Evolutionary conservation across 768 basidiomycete genomes (phyloP).

Genomic region (Boletus patriciae): DNA sequence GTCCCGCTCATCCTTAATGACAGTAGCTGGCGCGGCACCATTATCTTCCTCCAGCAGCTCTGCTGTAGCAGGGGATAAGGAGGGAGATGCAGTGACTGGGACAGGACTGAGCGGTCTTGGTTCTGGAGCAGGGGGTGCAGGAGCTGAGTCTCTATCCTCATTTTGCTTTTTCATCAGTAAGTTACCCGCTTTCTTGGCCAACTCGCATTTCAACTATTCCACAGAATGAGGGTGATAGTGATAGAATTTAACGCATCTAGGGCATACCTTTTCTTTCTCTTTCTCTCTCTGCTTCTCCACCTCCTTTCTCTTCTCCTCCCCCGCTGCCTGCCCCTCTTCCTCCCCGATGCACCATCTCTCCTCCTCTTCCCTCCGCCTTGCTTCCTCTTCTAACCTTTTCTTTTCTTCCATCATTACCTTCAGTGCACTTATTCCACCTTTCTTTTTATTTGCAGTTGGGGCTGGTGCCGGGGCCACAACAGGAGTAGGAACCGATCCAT

Average conservation of each 20-base stretch:
- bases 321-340: slow-evolving; percentile 76
- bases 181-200: slow-evolving; percentile 91
- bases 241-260: background rate
- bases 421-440: slow-evolving; percentile 76
- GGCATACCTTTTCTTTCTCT: slow-evolving; percentile 80
- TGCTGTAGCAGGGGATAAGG: slow-evolving; percentile 28
- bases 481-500: slow-evolving; percentile 51
- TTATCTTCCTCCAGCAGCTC: slow-evolving; percentile 43
- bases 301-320: slow-evolving; percentile 74
- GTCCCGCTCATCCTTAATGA: slow-evolving; percentile 67
- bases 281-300: slow-evolving; percentile 83
- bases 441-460: slow-evolving; percentile 59
- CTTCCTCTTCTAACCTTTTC: slow-evolving; percentile 86
- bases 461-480: slow-evolving; percentile 37
- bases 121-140: no score
- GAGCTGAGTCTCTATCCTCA: no score
- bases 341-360: slow-evolving; percentile 81
- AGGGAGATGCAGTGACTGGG: slow-evolving; percentile 24
- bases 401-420: slow-evolving; percentile 93
- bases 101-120: slow-evolving; percentile 48
- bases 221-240: background rate
- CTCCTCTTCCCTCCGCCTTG: slow-evolving; percentile 67
- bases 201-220: slow-evolving; percentile 77
- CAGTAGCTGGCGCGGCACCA: slow-evolving; percentile 30
- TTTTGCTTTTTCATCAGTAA: slow-evolving; percentile 96